Evolutionary conservation across 495 filamentous ascomycete species (phyloP).

Genomic region (Darksidea phi): DNA sequence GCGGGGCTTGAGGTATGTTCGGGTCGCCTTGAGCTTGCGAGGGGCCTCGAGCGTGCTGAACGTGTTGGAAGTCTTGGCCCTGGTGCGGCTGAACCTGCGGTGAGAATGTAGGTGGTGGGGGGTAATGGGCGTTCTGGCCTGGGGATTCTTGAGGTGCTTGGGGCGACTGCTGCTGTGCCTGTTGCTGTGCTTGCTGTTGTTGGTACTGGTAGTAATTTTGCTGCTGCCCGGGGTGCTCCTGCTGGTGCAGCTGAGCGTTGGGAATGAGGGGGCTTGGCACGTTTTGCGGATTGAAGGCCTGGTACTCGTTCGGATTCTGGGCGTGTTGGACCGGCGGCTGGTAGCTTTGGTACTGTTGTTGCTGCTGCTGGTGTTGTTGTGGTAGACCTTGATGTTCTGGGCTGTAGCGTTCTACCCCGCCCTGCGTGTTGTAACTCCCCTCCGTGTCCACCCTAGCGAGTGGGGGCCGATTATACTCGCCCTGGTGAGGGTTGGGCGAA

Average conservation of each 20-base stretch:
- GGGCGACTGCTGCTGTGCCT: conserved; percentile 19
- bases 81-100: conserved; percentile 32
- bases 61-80: conserved; percentile 32
- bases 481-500: conserved; percentile 26
- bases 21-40: conserved; percentile 29
- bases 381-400: conserved; percentile 30
- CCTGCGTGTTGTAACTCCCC: conserved; percentile 34
- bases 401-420: conserved; percentile 37
- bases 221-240: conserved; percentile 26
- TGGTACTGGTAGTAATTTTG: conserved; percentile 34
- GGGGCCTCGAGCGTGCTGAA: conserved; percentile 21
- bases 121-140: conserved; percentile 20
- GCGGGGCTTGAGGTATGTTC: conserved; percentile 25
- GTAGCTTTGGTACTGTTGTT: conserved; percentile 33
- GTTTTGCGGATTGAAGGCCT: conserved; percentile 32
- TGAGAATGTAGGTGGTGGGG: conserved; percentile 21
- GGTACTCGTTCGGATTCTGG: conserved; percentile 31
- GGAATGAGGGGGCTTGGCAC: conserved; percentile 20
- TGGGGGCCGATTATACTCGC: conserved; percentile 36
- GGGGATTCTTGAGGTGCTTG: conserved; percentile 20
- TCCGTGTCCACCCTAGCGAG: conserved; percentile 36
- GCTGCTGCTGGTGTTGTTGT: conserved; percentile 25
- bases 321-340: conserved; percentile 18
- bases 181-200: conserved; percentile 28
- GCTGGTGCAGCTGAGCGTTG: conserved; percentile 25